Conservation (phyloP, 2,329 filamentous ascomycete species). For the Volutella citrinella region DNA sequence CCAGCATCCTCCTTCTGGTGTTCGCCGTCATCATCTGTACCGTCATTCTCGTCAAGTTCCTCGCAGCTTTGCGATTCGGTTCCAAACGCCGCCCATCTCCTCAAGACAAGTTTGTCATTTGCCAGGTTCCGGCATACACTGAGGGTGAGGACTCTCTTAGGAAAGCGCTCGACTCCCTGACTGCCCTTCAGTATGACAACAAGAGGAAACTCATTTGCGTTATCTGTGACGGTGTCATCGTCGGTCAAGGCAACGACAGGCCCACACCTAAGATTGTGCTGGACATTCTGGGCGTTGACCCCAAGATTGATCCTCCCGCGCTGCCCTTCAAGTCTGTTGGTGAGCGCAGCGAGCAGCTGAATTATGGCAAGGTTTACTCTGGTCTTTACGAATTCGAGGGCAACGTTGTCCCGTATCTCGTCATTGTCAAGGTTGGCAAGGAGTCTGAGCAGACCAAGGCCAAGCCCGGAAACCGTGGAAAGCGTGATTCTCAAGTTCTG, state of each 20-base stretch:
- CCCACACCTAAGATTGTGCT: slow-evolving; percentile 97
- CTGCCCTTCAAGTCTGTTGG: slow-evolving; percentile 94
- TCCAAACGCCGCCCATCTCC: slow-evolving; percentile 84
- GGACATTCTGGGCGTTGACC: slow-evolving; percentile 94
- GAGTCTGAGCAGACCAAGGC: slow-evolving; percentile 87
- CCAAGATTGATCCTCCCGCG: slow-evolving; percentile 91
- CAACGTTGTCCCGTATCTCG: slow-evolving; percentile 94
- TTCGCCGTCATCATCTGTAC: slow-evolving; percentile 81
- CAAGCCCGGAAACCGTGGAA: slow-evolving; percentile 96
- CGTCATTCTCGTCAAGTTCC: slow-evolving; percentile 83
- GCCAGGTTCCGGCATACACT: slow-evolving; percentile 95
- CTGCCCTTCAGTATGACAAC: slow-evolving; percentile 94
- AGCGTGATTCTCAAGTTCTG: slow-evolving; percentile 95
- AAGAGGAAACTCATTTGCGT: slow-evolving; percentile 96
- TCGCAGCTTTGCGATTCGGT: slow-evolving; percentile 89
- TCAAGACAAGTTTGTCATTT: slow-evolving; percentile 98
- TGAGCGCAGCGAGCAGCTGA: slow-evolving; percentile 84
- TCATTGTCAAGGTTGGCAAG: slow-evolving; percentile 95
- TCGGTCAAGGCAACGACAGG: slow-evolving; percentile 91
- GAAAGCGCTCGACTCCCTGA: slow-evolving; percentile 90
- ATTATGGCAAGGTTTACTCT: slow-evolving; percentile 98
- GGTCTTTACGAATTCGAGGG: slow-evolving; percentile 97
- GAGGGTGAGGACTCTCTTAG: slow-evolving; percentile 94
- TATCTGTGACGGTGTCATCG: slow-evolving; percentile 95
- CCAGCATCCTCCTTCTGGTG: slow-evolving; percentile 84